These are phyloP conservation scores for Tylopilus vinaceipallidus DNA, from an alignment of 768 basidiomycete species.

Conservation along the genomic window DNA sequence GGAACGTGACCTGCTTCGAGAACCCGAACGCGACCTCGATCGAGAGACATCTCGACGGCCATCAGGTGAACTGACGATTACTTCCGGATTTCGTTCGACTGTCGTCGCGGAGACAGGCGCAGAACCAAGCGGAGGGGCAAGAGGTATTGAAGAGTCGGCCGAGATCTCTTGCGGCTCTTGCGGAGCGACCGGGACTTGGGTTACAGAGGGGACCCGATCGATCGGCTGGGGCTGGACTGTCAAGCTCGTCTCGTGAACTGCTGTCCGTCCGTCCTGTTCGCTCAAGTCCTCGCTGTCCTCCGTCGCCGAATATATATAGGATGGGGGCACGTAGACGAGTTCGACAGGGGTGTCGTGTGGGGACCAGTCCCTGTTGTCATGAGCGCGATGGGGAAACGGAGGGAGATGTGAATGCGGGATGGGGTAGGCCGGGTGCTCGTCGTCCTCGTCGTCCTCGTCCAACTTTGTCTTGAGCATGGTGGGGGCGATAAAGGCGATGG, in stretches of 20 bases:
- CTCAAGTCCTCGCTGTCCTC: constrained; percentile 20
- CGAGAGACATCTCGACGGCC: constrained; percentile 32
- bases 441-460: constrained; percentile 47
- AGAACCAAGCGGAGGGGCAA: too few species aligned
- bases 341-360: constrained; percentile 56
- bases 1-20: constrained; percentile 39
- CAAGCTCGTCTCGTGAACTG: constrained; percentile 17
- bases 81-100: constrained; percentile 21
- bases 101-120: constrained; percentile 18
- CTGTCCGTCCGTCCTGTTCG: constrained; percentile 19
- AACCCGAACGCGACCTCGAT: constrained; percentile 31
- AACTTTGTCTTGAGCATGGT: constrained; percentile 84
- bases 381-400: constrained; percentile 2
- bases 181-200: background rate
- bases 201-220: constrained; percentile 7
- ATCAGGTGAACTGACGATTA: constrained; percentile 37
- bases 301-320: constrained; percentile 25
- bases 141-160: constrained; percentile 17
- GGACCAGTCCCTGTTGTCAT: constrained; percentile 10
- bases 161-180: constrained; percentile 5
- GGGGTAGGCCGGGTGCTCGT: constrained; percentile 20
- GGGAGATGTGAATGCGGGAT: constrained; percentile 13
- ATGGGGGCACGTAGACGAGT: constrained; percentile 68
- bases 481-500: constrained; percentile 72
- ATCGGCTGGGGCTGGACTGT: constrained; percentile 12